Base-by-base conservation (phyloP, 345 rosid species). In the Raphanus sativus region DNA sequence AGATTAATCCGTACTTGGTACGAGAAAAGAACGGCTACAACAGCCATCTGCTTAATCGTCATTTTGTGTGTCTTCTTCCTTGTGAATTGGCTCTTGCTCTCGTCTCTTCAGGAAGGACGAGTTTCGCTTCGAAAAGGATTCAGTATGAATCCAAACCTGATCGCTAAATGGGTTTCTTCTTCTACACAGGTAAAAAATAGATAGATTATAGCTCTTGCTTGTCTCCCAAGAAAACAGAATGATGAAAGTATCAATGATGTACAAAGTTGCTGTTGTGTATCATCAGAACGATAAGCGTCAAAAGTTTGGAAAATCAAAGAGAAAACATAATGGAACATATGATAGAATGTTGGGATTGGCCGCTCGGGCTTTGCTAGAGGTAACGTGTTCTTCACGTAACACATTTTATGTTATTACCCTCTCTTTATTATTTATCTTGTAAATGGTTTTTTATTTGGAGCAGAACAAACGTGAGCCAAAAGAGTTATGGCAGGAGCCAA, bases 401-500 rank as follows among this genome's bases (percentile, higher is more conserved):
- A 7, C 15, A 16, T 52, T 8, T 34, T 34, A 34, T 56, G 9
- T 13, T 4, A n/a, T 6, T 3, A 65, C 48, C 16, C 16, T 0
- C 24, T 10, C 40, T 6, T 42, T 55, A 26, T 65, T 24, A 28
- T 24, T 4, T 6, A 34, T 17, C 2, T n/a, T 67, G 13, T 33
- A 59, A 54, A n/a, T 64, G 30, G 40, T 63, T 12, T 40, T 33
- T 40, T 62, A 45, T 48, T 28, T 81, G 88, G 81, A 82, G 42
- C 96, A 95, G 86, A 87, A 89, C 73, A 92, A 89, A 77, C 86
- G 78, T 29, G 99, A 91, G 81, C 98, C 98, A 10, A 89, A 92
- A 85, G 97, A 94, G 75, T 84, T 94, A 76, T 94, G 99, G 98
- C 81, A 82, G 71, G 97, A 89, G 72, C 98, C 97, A 3, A 82